Evolutionary conservation across 495 filamentous ascomycete species (phyloP).

Genomic region (Penicillium salamii): DNA sequence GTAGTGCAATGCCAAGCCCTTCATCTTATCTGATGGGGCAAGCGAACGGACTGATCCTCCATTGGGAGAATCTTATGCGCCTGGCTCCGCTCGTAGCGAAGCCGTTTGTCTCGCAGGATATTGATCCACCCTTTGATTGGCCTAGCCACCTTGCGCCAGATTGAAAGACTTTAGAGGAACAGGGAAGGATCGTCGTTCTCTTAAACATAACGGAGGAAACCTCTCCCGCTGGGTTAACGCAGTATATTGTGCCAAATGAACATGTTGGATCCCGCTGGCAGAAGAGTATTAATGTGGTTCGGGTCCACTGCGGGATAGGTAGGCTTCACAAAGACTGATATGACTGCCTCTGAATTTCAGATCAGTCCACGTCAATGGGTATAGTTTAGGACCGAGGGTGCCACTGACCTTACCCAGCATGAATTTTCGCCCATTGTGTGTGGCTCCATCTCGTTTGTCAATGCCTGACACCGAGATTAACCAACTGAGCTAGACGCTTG

Average conservation of each 20-base stretch:
- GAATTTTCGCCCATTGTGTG: no score
- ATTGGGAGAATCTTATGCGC: not conserved
- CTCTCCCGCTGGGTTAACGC: slow-evolving; percentile 3
- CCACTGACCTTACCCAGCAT: no score
- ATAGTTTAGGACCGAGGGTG: not conserved
- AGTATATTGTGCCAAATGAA: no score
- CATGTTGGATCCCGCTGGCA: no score
- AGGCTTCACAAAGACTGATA: no score
- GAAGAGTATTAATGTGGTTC: no score
- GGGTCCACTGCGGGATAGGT: no score
- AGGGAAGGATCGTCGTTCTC: slow-evolving; percentile 1
- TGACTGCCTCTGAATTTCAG: not conserved
- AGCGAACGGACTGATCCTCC: not conserved
- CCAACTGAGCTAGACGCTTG: not conserved
- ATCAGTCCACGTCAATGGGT: no score
- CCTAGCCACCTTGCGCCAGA: not conserved
- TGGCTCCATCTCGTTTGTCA: not conserved
- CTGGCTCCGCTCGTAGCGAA: not conserved
- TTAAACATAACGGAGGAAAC: not conserved
- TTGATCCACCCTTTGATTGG: not conserved
- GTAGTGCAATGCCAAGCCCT: not conserved
- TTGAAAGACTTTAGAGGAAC: not conserved
- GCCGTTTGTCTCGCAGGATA: not conserved
- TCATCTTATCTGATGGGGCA: slow-evolving; percentile 7
- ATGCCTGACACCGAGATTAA: not conserved